Evolutionary conservation across 176 grass and related monocot genomes (phyloP).

Genomic region (Bonia amplexicaulis): DNA sequence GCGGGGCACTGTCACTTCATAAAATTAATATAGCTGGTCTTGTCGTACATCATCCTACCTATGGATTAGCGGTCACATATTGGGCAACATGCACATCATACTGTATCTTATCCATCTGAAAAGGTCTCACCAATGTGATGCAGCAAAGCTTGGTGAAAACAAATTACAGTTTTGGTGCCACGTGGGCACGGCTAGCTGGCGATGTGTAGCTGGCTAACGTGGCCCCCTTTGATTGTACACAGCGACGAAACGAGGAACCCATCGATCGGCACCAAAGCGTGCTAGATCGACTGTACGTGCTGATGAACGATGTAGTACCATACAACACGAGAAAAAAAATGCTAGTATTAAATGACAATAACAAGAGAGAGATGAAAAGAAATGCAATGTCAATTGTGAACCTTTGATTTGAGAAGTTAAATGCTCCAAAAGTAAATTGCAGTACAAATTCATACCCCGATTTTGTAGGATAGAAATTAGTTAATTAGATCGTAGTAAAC

Average conservation of each 20-base stretch:
- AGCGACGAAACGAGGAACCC: background rate
- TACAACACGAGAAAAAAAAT: background rate
- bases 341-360: background rate
- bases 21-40: conserved; percentile 18
- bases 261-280: background rate
- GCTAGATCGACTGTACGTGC: background rate
- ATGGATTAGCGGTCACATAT: conserved; percentile 21
- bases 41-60: conserved; percentile 23
- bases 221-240: background rate
- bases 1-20: conserved; percentile 24
- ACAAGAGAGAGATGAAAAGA: background rate
- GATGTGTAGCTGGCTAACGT: background rate
- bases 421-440: background rate
- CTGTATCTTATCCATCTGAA: conserved; percentile 23
- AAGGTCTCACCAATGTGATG: background rate
- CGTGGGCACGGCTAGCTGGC: background rate
- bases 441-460: background rate
- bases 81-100: conserved; percentile 28
- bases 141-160: background rate
- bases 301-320: background rate
- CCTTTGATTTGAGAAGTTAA: background rate
- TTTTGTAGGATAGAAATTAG: background rate
- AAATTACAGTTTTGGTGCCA: background rate
- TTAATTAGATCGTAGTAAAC: background rate
- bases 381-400: background rate